Conservation (phyloP, 2,329 filamentous ascomycete genomes). For the Blastomyces gilchristii region DNA sequence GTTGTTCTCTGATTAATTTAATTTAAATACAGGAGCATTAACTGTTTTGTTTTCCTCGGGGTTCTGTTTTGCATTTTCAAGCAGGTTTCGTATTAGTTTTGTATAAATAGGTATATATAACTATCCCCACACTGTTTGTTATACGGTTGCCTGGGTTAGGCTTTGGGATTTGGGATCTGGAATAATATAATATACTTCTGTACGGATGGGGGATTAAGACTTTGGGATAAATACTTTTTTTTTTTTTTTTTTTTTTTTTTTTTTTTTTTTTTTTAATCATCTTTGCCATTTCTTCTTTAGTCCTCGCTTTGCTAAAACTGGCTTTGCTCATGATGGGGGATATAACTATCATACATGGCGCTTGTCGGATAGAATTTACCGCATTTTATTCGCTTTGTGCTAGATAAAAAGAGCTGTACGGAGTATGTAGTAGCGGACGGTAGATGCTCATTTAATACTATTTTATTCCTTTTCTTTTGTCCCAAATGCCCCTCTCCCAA, state of each 20-base stretch:
- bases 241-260: neutral
- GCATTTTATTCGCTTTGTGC: no score
- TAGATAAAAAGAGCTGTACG: no score
- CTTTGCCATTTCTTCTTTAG: no score
- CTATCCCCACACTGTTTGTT: neutral
- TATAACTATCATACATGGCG: neutral
- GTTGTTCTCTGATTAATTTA: constrained; percentile 36
- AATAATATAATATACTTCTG: neutral
- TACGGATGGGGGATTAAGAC: neutral
- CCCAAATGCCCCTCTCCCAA: no score
- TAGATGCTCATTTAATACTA: no score
- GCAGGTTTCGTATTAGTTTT: neutral
- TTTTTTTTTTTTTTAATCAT: no score
- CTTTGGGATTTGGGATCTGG: neutral
- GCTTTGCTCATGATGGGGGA: no score
- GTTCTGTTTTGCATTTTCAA: neutral
- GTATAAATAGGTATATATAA: neutral
- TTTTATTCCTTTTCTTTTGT: no score
- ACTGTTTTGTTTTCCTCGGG: neutral
- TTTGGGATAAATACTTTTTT: no score
- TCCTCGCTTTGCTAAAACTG: no score
- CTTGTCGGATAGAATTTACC: neutral
- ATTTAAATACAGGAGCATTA: neutral
- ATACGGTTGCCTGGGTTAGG: no score
- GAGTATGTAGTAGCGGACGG: no score